Conservation (phyloP, 805 yeast genomes). For the Ogataea parapolymorpha region DNA sequence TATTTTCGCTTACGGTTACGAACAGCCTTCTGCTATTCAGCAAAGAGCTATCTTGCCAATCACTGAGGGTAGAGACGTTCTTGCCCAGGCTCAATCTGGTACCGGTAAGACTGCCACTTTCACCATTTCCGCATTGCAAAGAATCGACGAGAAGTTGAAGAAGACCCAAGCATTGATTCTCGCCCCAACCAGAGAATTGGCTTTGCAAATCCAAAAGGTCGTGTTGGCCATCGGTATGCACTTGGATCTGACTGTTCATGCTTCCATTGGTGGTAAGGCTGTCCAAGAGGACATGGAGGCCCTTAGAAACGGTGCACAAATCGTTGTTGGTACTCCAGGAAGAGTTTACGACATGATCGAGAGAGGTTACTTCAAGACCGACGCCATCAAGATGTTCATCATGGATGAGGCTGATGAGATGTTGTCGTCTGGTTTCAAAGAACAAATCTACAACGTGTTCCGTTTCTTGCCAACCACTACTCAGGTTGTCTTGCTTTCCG, state of each 20-base stretch:
- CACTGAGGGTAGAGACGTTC: slow-evolving; percentile 88
- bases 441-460: slow-evolving; percentile 91
- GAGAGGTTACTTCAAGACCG: slow-evolving; percentile 70
- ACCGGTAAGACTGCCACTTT: slow-evolving; percentile 99
- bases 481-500: slow-evolving; percentile 93
- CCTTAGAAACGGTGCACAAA: slow-evolving; percentile 74
- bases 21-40: slow-evolving; percentile 95
- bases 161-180: slow-evolving; percentile 86
- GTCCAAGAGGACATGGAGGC: slow-evolving; percentile 77
- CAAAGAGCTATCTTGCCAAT: slow-evolving; percentile 96
- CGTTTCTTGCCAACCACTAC: slow-evolving; percentile 76
- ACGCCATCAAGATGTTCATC: slow-evolving; percentile 80
- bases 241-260: slow-evolving; percentile 81
- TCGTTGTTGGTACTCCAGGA: slow-evolving; percentile 97
- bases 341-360: slow-evolving; percentile 89
- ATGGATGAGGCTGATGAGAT: slow-evolving; percentile 97
- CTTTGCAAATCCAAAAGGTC: slow-evolving; percentile 88
- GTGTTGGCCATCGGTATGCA: slow-evolving; percentile 83
- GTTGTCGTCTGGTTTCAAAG: slow-evolving; percentile 89
- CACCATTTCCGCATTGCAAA: slow-evolving; percentile 89
- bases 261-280: slow-evolving; percentile 91
- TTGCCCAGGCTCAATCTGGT: slow-evolving; percentile 99
- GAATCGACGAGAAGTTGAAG: slow-evolving; percentile 64
- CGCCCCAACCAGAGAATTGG: slow-evolving; percentile 96
- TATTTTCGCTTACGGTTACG: slow-evolving; percentile 88